phyloP scores from a whole-genome alignment of 345 rosid species.

The Sapria himalayana region DNA sequence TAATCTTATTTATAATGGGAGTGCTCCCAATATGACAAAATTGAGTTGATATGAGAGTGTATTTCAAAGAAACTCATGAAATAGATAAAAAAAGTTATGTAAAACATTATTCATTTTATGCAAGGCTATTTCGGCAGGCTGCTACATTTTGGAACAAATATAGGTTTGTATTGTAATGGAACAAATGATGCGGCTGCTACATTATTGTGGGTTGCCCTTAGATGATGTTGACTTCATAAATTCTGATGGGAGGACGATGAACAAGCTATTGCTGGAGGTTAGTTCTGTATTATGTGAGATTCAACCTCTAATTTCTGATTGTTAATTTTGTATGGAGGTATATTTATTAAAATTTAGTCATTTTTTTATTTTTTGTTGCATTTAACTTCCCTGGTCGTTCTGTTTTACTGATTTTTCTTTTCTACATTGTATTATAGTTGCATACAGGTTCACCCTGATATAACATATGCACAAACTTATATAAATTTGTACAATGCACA shows the following conservation, averaged over 20 bases:
- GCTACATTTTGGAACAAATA: not conserved
- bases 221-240: slow-evolving; percentile 92
- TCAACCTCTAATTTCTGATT: not conserved
- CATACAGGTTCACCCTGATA: too few relatives aligned
- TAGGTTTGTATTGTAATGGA: slow-evolving; percentile 96
- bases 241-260: slow-evolving; percentile 88
- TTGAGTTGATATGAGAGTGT: too few relatives aligned
- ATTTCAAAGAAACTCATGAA: too few relatives aligned
- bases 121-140: not conserved
- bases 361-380: not conserved
- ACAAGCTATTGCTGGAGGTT: slow-evolving; percentile 73
- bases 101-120: too few relatives aligned
- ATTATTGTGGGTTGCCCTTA: slow-evolving; percentile 67
- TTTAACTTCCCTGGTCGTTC: not conserved
- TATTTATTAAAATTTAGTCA: not conserved
- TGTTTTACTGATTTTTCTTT: too few relatives aligned
- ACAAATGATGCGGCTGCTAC: slow-evolving; percentile 86
- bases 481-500: too few relatives aligned
- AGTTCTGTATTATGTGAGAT: slow-evolving; percentile 15
- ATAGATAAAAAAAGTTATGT: too few relatives aligned
- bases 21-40: too few relatives aligned
- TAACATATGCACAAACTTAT: too few relatives aligned
- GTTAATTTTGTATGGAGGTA: not conserved
- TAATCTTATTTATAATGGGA: too few relatives aligned
- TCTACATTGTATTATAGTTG: too few relatives aligned